Base-by-base conservation (phyloP, 2,329 filamentous ascomycete genomes). In the Ophiocordyceps camponoti-leonardi region DNA sequence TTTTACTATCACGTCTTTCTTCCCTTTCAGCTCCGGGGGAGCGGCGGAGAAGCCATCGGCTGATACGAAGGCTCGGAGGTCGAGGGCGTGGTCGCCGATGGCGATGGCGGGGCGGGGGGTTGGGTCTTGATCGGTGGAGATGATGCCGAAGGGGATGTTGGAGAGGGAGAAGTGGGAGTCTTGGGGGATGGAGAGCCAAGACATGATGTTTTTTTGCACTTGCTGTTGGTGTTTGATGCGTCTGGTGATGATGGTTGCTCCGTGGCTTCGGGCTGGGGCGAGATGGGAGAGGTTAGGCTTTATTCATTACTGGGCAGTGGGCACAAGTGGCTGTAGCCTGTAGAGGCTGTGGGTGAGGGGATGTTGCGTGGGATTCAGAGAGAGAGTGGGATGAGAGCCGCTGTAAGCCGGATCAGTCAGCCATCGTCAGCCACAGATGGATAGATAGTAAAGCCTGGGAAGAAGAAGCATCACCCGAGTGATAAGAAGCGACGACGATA, bases 61-160 rank as follows among this genome's bases (percentile, higher is more conserved):
- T 2, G 47, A 46, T 0, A 79, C 67, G 51, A 86, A 85, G 0
- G 66, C 67, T 42, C 72, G 69, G 13, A 92, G 67, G 52, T 90
- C 82, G 42, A 92, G 64, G 0, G 77, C 82, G 60, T 83, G 67
- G 26, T 79, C 72, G 43, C 84, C 85, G 53, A 92, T 82, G 10
- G 83, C 83, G 48, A 84, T 65, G n/a, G 83, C 84, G 10, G 78
- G 72, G 23, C 79, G 78, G 1, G 71, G 81, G 23, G 67, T 68
- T 8, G 68, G 54, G 48, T 75, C 68, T 6, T 67, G 60, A 2
- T 68, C 51, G 1, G 81, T 81, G 23, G 78, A 81, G 57, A 92
- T 85, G 65, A 92, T 79, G 55, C 85, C 85, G 56, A 90, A 90
- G 1, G 85, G 85, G 45, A 92, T 81, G 58, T 92, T 92, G 55